Evolutionary conservation across 2,329 filamentous ascomycete genomes (phyloP).

Genomic region (Periconia sp.): DNA sequence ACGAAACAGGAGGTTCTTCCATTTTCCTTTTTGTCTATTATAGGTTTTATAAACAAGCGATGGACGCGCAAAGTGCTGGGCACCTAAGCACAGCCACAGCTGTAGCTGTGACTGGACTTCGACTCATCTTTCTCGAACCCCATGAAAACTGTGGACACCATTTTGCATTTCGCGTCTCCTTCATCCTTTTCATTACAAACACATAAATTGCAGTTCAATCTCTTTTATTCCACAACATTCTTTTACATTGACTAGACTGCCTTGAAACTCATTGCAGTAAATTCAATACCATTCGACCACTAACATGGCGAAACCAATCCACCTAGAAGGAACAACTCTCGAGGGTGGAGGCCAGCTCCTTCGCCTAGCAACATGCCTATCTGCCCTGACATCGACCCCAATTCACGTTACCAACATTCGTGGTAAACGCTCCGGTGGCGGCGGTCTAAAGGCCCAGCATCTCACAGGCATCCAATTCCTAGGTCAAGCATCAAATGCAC

Average conservation of each 20-base stretch:
- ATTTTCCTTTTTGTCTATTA: too few relatives aligned
- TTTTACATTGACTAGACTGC: too few relatives aligned
- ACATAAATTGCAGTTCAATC: background rate
- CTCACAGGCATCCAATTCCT: conserved; percentile 62
- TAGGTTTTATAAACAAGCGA: too few relatives aligned
- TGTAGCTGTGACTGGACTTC: too few relatives aligned
- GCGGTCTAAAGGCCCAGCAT: conserved; percentile 64
- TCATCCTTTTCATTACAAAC: background rate
- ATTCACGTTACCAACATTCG: conserved; percentile 61
- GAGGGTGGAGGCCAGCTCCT: conserved; percentile 69
- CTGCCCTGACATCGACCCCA: conserved; percentile 58
- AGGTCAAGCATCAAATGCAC: conserved; percentile 55
- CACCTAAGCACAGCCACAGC: too few relatives aligned
- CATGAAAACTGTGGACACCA: too few relatives aligned
- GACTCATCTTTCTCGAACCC: too few relatives aligned
- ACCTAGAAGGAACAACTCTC: conserved; percentile 61
- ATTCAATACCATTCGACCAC: too few relatives aligned
- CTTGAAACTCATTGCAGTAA: too few relatives aligned
- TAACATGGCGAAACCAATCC: conserved; percentile 18
- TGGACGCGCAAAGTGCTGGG: too few relatives aligned
- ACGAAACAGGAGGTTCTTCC: too few relatives aligned
- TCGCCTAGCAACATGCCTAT: conserved; percentile 62
- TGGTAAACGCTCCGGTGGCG: conserved; percentile 57
- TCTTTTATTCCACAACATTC: background rate
- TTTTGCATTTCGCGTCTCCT: too few relatives aligned